Evolutionary conservation across 2,329 filamentous ascomycete species (phyloP).

Genomic region (Colletotrichum limetticola): DNA sequence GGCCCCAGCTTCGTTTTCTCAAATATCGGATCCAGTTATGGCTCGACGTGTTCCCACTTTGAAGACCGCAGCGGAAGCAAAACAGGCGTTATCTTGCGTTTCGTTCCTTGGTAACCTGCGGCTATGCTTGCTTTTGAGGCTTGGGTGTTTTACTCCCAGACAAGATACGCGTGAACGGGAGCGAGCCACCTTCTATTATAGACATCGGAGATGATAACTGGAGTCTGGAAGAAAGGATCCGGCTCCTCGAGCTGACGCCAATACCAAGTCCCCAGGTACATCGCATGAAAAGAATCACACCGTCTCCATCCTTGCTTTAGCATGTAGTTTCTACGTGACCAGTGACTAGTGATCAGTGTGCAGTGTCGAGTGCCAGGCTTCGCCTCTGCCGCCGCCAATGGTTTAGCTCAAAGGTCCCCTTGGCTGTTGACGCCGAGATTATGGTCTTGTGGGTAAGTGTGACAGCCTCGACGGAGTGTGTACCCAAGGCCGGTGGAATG

Average conservation of each 20-base stretch:
- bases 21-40: neutral
- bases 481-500: neutral
- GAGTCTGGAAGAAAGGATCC: neutral
- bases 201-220: neutral
- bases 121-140: neutral
- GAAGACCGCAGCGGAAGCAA: neutral
- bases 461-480: neutral
- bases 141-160: neutral
- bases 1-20: neutral
- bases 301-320: neutral
- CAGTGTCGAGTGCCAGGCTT: neutral
- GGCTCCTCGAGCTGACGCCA: neutral
- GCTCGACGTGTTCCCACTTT: neutral
- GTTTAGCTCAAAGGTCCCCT: neutral
- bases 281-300: neutral
- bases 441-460: conserved; percentile 5
- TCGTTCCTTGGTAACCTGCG: neutral
- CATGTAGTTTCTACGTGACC: neutral
- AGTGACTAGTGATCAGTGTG: neutral
- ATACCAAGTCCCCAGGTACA: neutral
- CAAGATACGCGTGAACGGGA: neutral
- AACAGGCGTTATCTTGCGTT: neutral
- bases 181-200: conserved; percentile 2
- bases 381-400: neutral
- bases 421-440: conserved; percentile 2